A percentile compares a stretch with the other conserved stretches of the same genome.
These are phyloP conservation scores for Ananas comosus DNA, from an alignment of 176 grass and related monocot species.

Conservation along the genomic window DNA sequence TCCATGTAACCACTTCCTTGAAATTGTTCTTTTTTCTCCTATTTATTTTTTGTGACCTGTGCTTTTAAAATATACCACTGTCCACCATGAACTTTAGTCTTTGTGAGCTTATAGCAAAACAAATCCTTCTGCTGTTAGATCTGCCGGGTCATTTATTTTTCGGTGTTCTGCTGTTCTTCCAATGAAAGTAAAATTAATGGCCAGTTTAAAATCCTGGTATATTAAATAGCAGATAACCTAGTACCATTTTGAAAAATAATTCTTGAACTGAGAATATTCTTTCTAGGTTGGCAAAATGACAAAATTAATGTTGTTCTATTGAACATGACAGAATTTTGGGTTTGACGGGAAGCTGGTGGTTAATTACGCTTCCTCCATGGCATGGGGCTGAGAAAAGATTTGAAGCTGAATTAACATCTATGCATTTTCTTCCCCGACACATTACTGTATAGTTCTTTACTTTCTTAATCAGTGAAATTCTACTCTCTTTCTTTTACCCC, in stretches of 20 bases:
- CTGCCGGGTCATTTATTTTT: too few species aligned
- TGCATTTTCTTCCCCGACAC: neutral
- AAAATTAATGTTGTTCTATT: slow-evolving; percentile 5
- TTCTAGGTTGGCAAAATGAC: neutral
- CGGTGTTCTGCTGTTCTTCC: neutral
- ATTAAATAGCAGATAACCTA: neutral
- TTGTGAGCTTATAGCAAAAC: too few species aligned
- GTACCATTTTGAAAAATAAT: neutral
- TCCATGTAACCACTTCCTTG: neutral
- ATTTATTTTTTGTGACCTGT: neutral
- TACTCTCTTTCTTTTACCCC: too few species aligned
- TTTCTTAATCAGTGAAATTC: too few species aligned
- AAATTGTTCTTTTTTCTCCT: neutral
- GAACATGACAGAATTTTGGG: slow-evolving; percentile 58
- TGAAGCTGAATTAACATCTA: neutral
- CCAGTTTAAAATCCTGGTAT: neutral
- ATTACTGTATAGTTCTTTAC: neutral
- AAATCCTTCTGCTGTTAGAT: too few species aligned
- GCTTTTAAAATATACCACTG: neutral
- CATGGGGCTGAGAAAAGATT: slow-evolving; percentile 40
- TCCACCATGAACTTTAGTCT: too few species aligned
- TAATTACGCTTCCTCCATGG: slow-evolving; percentile 76
- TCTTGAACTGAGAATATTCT: neutral
- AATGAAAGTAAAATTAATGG: neutral
- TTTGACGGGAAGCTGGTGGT: slow-evolving; percentile 81